Conservation (phyloP, 495 filamentous ascomycete species). For the Penicillium pulvis region DNA sequence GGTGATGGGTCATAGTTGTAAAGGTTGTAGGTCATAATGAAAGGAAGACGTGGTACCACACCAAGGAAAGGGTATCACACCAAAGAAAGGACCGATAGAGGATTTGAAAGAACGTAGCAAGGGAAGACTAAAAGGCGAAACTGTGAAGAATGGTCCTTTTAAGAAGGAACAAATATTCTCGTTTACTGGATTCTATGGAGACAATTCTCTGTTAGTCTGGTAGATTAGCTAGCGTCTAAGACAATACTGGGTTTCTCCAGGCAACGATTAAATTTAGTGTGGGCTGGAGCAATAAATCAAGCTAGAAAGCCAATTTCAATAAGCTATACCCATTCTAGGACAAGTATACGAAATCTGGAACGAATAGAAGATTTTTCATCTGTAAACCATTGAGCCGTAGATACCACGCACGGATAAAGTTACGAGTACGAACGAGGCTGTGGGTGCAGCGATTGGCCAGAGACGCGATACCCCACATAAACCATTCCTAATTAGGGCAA, state of each 20-base stretch:
- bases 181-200: not conserved
- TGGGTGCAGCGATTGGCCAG: not conserved
- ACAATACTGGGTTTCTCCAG: not conserved
- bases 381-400: not conserved
- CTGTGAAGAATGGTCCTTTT: too few species aligned
- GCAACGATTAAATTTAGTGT: not conserved
- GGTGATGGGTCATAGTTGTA: slow-evolving; percentile 21
- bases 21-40: slow-evolving; percentile 14
- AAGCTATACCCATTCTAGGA: not conserved
- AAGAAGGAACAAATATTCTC: not conserved
- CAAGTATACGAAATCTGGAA: not conserved
- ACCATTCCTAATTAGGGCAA: not conserved
- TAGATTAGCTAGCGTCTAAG: not conserved
- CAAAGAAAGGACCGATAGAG: not conserved
- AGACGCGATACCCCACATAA: not conserved
- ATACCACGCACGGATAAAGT: not conserved
- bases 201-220: not conserved
- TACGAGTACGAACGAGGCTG: not conserved
- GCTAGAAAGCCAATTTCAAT: not conserved
- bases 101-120: too few species aligned
- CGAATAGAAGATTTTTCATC: not conserved
- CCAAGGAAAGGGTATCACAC: not conserved
- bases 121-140: not conserved
- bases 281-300: not conserved
- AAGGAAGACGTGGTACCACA: not conserved